These are phyloP conservation scores for Crithidia thermophila DNA, from an alignment of 208 protist genomes.

Conservation along the genomic window DNA sequence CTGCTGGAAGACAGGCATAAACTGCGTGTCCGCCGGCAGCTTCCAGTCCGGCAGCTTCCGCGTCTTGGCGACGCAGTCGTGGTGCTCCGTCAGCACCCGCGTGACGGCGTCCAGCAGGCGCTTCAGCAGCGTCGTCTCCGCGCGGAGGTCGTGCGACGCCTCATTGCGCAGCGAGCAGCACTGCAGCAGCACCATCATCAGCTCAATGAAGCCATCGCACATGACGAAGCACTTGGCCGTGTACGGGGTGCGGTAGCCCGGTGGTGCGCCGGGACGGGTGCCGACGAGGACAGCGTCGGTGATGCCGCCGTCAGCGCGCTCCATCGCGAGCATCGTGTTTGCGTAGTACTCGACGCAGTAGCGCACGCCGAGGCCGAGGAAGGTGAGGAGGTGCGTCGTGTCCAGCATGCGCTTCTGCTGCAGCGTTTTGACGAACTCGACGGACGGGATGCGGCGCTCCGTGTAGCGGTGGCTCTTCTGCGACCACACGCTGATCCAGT, in stretches of 20 bases:
- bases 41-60: conserved; percentile 34
- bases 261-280: conserved; percentile 66
- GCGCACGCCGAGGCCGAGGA: conserved; percentile 84
- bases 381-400: conserved; percentile 70
- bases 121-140: conserved; percentile 72
- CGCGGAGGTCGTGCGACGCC: conserved; percentile 46
- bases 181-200: conserved; percentile 91
- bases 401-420: conserved; percentile 87
- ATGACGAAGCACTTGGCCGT: conserved; percentile 56
- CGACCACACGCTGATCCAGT: conserved; percentile 80
- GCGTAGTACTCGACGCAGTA: conserved; percentile 93
- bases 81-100: conserved; percentile 74
- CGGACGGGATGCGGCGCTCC: conserved; percentile 53
- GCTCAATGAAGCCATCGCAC: conserved; percentile 94
- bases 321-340: conserved; percentile 69
- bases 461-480: conserved; percentile 43
- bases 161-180: conserved; percentile 82
- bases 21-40: conserved; percentile 64
- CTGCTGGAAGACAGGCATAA: conserved; percentile 95
- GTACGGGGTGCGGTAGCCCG: conserved; percentile 71
- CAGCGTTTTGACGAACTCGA: conserved; percentile 80
- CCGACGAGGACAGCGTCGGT: conserved; percentile 21
- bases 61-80: conserved; percentile 60
- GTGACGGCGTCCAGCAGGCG: conserved; percentile 77
- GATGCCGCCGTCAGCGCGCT: conserved; percentile 54